Evolutionary conservation across 73 alveolate species (phyloP).

Genomic region (Paramecium caudatum): DNA sequence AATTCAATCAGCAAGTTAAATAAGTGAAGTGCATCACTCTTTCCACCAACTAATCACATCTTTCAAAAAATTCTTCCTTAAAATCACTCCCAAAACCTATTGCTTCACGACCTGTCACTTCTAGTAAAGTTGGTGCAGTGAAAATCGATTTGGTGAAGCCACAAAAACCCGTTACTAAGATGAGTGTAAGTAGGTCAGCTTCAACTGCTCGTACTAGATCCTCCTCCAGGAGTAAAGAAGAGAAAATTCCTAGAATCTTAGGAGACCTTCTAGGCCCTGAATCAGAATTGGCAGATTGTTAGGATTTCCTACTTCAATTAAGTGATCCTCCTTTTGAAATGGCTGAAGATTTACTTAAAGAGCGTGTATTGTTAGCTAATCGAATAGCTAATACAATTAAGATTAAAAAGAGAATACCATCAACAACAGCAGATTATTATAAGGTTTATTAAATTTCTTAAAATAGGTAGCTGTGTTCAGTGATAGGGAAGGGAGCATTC

Average conservation of each 20-base stretch:
- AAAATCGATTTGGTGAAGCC: neutral
- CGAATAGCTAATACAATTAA: slow-evolving; percentile 64
- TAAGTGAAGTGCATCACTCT: slow-evolving; percentile 12
- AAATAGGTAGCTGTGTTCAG: slow-evolving; percentile 71
- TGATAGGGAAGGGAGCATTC: slow-evolving; percentile 98
- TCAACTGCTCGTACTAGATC: slow-evolving; percentile 29
- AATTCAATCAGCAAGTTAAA: slow-evolving; percentile 46
- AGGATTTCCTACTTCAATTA: slow-evolving; percentile 47
- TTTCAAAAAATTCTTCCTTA: neutral
- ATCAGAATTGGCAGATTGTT: slow-evolving; percentile 52
- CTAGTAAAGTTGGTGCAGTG: slow-evolving; percentile 12
- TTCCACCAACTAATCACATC: neutral
- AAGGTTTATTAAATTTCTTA: slow-evolving; percentile 55
- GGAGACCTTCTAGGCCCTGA: slow-evolving; percentile 27
- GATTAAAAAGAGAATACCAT: slow-evolving; percentile 67
- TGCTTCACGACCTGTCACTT: neutral
- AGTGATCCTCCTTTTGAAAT: neutral
- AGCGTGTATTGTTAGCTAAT: slow-evolving; percentile 71
- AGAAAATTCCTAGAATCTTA: slow-evolving; percentile 2
- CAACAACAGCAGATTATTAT: slow-evolving; percentile 78
- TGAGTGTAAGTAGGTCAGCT: slow-evolving; percentile 26
- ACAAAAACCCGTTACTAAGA: neutral
- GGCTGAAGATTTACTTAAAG: slow-evolving; percentile 72
- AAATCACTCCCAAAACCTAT: slow-evolving; percentile 20
- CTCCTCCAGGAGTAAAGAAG: neutral